Base-by-base conservation (phyloP, 768 basidiomycete genomes). In the Termitomyces sp. region DNA sequence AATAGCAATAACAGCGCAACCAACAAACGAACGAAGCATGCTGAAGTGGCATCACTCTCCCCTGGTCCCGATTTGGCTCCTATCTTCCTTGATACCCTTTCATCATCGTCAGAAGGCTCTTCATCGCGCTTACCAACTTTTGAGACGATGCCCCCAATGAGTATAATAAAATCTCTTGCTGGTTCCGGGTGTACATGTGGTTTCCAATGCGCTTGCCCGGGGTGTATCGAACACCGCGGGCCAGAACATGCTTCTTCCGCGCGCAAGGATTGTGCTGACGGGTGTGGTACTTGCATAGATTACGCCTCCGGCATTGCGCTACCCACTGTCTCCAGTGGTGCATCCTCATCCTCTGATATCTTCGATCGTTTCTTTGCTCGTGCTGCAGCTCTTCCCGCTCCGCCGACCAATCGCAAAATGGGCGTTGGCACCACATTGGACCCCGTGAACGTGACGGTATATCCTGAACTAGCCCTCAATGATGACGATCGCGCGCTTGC, bases 101-200 rank as follows among this genome's bases (percentile, higher is more conserved):
- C 72, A 47, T 56, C 71, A 43, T 60, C 70, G 62, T 10, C 56
- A 12, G 62, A 68, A 10, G 31, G 42, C 34, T 61, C 62, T 36
- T 61, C 62, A 12, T 56, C 67, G 12, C 54, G 72, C 31, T 68
- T 78, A 31, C 84, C 84, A 17, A 70, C 76, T 15, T 90, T 86
- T 63, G 77, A 79, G 29, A 71, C 73, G 14, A 86, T 91, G 72
- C 86, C 87, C 14, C 80, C 88, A 1, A 80, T 88, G 67, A 84
- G 81, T 66, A 74, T 77, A 47, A 79, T 87, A 48, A 74, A 76
- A 25, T 86, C 86, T 5, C 70, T 87, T 12, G 86, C 87, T 2
- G 86, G 84, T 14, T 81, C 88, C 2, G 88, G 86, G 2, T 92
- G 90, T 69, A 88, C 86, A 8, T 91, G 90, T 68, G 89, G 89